Evolutionary conservation across 345 rosid genomes (phyloP).

Genomic region (Brassica incana): DNA sequence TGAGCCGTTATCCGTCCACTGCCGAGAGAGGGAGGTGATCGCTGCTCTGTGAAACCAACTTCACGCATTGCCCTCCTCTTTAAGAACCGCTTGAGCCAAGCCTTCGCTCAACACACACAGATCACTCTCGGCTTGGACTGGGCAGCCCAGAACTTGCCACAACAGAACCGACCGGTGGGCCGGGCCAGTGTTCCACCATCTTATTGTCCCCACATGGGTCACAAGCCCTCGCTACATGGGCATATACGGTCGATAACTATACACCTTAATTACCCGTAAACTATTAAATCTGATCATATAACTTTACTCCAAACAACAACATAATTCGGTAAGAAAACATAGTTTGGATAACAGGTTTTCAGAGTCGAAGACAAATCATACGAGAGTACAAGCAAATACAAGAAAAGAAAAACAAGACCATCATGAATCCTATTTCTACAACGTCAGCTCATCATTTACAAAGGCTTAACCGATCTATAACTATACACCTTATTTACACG

Average conservation of each 20-base stretch:
- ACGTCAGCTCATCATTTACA: too few relatives aligned
- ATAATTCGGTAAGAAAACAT: too few relatives aligned
- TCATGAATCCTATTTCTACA: too few relatives aligned
- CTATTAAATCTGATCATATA: too few relatives aligned
- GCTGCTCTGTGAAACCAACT: slow-evolving; percentile 48
- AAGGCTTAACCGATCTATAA: too few relatives aligned
- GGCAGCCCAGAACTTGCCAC: slow-evolving; percentile 13
- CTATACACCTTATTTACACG: not conserved
- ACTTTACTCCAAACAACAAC: too few relatives aligned
- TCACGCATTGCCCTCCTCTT: slow-evolving; percentile 48
- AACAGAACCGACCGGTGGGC: not conserved
- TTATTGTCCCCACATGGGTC: slow-evolving; percentile 24
- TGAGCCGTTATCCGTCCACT: slow-evolving; percentile 41
- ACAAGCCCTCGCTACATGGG: slow-evolving; percentile 33
- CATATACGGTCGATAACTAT: too few relatives aligned
- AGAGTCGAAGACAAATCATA: too few relatives aligned
- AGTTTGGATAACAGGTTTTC: too few relatives aligned
- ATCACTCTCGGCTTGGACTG: slow-evolving; percentile 41
- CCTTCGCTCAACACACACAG: not conserved
- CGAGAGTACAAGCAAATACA: too few relatives aligned
- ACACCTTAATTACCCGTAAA: too few relatives aligned
- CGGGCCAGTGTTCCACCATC: slow-evolving; percentile 30
- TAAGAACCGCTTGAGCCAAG: not conserved
- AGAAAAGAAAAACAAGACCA: too few relatives aligned
- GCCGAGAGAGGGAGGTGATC: slow-evolving; percentile 38